Base-by-base conservation (phyloP, 768 basidiomycete species). In the Leccinum fibrillosum region DNA sequence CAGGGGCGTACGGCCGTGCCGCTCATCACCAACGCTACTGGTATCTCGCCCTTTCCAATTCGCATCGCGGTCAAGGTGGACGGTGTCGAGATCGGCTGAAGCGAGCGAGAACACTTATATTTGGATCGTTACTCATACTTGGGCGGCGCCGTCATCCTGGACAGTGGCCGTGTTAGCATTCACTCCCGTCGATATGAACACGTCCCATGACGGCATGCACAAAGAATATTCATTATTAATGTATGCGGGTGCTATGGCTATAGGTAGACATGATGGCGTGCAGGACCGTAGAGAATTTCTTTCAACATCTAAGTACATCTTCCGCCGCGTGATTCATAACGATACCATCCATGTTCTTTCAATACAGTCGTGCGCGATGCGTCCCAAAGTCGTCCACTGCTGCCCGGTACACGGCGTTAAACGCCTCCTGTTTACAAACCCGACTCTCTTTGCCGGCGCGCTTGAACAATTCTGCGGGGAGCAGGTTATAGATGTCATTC, bases 31-130 rank as follows among this genome's bases (percentile, higher is more conserved):
- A 85, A 89, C 57, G 84, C 85, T 4, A 73, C 78, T 28, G 85
- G 85, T 5, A 89, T 92, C 45, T 92, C 90, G 0, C 91, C 91
- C 0, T 93, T 93, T 65, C 91, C 91, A 2, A 79, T 90, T 37
- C 82, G 83, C 59, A 83, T 93, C 37, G 66, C 72, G 5, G 89
- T 91, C 51, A 85, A 78, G 58, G 77, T 92, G 28, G 89, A 85
- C 4, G 88, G 86, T 10, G 68, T 80, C 15, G 88, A 90, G 67
- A 75, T 90, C 19, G 81, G 76, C 2, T 80, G 61, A 71, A 5
- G 4, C 5, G 12, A 8, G 17, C 30, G 25, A 10, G 15, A 17
- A 17, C 0, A 13, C 15, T 26, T 17, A 17, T 17, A n/a, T 10
- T 10, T 42, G 39, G n/a, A n/a, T n/a, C 39, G 4, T 42, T n/a